Conservation (phyloP, 129 eudicot genomes). For the Rutidosis leptorrhynchoides region DNA sequence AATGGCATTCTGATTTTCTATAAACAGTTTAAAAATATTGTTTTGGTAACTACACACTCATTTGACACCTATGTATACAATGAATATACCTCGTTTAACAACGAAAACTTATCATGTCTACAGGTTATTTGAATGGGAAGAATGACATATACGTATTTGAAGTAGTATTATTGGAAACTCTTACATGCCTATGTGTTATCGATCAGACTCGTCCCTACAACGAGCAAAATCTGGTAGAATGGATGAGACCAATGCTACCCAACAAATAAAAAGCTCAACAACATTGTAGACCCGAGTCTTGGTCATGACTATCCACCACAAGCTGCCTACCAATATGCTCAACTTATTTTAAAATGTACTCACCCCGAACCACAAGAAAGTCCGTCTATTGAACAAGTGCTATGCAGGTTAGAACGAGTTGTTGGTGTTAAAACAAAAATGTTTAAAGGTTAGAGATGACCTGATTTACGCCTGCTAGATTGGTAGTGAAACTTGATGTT, state of each 20-base stretch:
- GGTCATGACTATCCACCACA: slow-evolving; percentile 26
- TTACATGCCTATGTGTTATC: slow-evolving; percentile 21
- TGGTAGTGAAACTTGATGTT: slow-evolving; percentile 3
- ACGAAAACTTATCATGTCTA: no score
- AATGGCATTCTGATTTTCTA: no score
- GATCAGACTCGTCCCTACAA: slow-evolving; percentile 28
- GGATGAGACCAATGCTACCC: slow-evolving; percentile 31
- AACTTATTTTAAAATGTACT: slow-evolving; percentile 36
- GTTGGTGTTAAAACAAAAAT: slow-evolving; percentile 22
- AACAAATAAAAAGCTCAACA: slow-evolving; percentile 28
- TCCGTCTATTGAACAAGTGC: slow-evolving; percentile 41
- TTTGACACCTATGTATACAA: no score
- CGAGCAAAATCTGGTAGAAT: slow-evolving; percentile 34
- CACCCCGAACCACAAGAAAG: slow-evolving; percentile 28
- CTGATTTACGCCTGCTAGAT: slow-evolving; percentile 1
- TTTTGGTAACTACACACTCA: no score
- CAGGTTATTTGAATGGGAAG: slow-evolving; percentile 42
- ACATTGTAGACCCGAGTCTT: slow-evolving; percentile 37
- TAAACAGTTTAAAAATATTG: no score
- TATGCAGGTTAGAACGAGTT: slow-evolving; percentile 28
- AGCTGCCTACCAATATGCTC: slow-evolving; percentile 26
- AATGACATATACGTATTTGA: slow-evolving; percentile 49
- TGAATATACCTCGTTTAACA: no score
- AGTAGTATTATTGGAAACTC: slow-evolving; percentile 36
- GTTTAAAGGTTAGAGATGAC: slow-evolving; percentile 4